These are phyloP conservation scores for Thelonectria rubi DNA, from an alignment of 2,329 filamentous ascomycete species.

Conservation along the genomic window DNA sequence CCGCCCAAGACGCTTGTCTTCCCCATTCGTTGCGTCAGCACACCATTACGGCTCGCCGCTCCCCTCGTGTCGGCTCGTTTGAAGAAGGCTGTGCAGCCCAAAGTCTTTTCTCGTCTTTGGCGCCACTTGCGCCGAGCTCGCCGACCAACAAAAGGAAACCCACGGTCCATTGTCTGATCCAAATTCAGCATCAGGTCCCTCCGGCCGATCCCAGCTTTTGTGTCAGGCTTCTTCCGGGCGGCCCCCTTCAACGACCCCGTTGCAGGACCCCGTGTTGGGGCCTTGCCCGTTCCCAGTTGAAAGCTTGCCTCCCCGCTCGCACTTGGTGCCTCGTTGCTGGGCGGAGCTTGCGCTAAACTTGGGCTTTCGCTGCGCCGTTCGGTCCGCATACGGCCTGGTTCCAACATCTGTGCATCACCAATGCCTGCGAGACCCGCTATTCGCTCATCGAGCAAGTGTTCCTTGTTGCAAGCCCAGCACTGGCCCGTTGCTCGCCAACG, in stretches of 20 bases:
- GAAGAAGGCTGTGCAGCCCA: conserved; percentile 20
- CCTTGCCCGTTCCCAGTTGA: conserved; percentile 19
- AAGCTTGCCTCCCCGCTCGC: conserved; percentile 16
- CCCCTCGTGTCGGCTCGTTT: conserved; percentile 17
- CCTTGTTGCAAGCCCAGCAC: conserved; percentile 26
- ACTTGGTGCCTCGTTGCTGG: conserved; percentile 33
- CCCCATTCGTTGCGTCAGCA: conserved; percentile 18
- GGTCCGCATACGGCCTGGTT: conserved; percentile 40
- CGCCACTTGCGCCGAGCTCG: conserved; percentile 14
- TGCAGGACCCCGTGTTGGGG: conserved; percentile 7
- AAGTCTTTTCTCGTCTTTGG: conserved; percentile 9
- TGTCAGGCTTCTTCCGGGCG: conserved; percentile 4
- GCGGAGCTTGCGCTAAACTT: conserved; percentile 36
- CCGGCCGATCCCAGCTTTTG: conserved; percentile 2
- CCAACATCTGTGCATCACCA: conserved; percentile 12
- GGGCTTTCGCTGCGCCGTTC: conserved; percentile 29
- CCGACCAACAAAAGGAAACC: conserved; percentile 7
- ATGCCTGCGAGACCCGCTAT: conserved; percentile 28
- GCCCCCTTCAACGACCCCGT: conserved; percentile 2
- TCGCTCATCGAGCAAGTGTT: conserved; percentile 29
- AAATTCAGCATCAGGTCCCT: not conserved
- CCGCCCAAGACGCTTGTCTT: conserved; percentile 10
- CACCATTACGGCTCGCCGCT: conserved; percentile 12
- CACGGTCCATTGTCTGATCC: conserved; percentile 4
- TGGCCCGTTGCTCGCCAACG: conserved; percentile 36